Percentiles rank a stretch among this genome's conserved stretches.
Evolutionary conservation across 2,329 filamentous ascomycete genomes (phyloP).

Genomic region (Fonsecaea pedrosoi): DNA sequence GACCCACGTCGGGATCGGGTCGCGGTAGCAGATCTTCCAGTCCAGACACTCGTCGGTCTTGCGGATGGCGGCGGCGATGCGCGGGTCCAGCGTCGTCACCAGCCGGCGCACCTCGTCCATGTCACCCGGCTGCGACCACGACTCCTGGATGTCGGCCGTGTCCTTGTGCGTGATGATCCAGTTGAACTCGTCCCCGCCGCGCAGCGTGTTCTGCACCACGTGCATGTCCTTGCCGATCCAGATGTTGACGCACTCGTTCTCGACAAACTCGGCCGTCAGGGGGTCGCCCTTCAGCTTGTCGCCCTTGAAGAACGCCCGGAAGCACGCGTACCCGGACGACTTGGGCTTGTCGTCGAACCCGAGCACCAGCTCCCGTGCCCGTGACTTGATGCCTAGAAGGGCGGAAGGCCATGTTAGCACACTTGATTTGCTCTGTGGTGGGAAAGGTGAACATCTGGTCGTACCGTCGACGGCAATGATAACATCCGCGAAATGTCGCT

Average conservation of each 20-base stretch:
- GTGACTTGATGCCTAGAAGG: constrained; percentile 57
- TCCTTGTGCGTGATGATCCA: constrained; percentile 65
- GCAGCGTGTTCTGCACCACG: constrained; percentile 60
- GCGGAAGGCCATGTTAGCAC: neutral
- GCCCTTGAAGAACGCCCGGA: constrained; percentile 46
- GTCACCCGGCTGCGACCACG: constrained; percentile 61
- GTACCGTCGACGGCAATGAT: constrained; percentile 61
- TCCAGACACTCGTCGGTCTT: constrained; percentile 45
- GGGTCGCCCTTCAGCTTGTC: constrained; percentile 59
- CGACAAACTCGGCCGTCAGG: constrained; percentile 61
- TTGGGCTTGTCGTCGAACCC: constrained; percentile 48
- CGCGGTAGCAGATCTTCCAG: constrained; percentile 45
- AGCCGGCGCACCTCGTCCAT: constrained; percentile 60
- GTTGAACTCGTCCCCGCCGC: constrained; percentile 49
- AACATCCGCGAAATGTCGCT: constrained; percentile 48
- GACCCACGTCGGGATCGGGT: constrained; percentile 41
- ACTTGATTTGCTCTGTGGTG: neutral
- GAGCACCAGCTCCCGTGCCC: constrained; percentile 58
- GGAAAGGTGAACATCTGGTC: neutral
- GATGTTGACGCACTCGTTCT: constrained; percentile 59
- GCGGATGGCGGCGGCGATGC: constrained; percentile 56
- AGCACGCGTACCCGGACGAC: constrained; percentile 43
- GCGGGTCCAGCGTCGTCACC: constrained; percentile 60
- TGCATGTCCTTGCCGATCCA: constrained; percentile 62
- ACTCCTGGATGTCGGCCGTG: constrained; percentile 58